These are phyloP conservation scores for Solanum lignicaule DNA, from an alignment of 257 asterid species.

Conservation along the genomic window DNA sequence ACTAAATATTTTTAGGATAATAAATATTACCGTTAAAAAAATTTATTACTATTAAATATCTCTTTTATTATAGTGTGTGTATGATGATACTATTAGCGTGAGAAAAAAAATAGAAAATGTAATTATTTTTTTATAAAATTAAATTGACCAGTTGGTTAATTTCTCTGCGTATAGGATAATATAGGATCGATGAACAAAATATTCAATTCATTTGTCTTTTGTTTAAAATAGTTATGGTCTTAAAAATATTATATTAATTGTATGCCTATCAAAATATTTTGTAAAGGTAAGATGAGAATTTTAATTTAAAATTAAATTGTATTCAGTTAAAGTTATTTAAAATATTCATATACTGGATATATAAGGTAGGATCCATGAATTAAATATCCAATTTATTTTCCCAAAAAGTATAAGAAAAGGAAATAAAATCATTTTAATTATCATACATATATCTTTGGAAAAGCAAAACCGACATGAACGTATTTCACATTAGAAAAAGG, in stretches of 20 bases:
- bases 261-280: not conserved
- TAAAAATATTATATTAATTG: not conserved
- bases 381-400: not conserved
- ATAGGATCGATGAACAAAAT: not conserved
- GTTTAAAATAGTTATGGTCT: not conserved
- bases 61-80: not conserved
- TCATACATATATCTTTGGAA: not conserved
- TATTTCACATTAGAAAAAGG: not conserved
- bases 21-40: too few species aligned
- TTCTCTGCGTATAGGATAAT: not conserved
- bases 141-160: not conserved
- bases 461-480: not conserved
- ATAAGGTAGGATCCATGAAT: not conserved
- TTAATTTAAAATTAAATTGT: not conserved
- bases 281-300: not conserved
- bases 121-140: not conserved
- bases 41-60: too few species aligned
- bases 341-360: not conserved
- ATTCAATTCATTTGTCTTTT: not conserved
- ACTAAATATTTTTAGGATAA: too few species aligned
- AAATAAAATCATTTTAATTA: not conserved
- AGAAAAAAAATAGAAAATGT: not conserved
- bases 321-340: not conserved
- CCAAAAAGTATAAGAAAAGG: not conserved
- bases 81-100: not conserved